Evolutionary conservation across 2,329 filamentous ascomycete species (phyloP), one percentile per base, ranked within the genome.

Genomic region (Chalaropsis ovoidea): DNA sequence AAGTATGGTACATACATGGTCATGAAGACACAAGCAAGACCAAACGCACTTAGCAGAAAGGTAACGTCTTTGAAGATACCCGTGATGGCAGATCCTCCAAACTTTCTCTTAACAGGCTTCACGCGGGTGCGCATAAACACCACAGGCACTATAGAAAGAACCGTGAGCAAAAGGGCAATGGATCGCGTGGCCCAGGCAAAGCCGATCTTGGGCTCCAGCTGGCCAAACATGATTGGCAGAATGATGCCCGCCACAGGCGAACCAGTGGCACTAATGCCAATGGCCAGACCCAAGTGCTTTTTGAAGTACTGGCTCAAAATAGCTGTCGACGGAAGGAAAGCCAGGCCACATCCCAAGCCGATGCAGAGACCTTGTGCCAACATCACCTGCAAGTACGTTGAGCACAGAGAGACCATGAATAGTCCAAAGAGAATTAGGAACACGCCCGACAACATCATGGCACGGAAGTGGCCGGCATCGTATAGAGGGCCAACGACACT

Each of bases 151-250:
- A 71, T 65, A 47, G 75, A 72, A 24, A 77, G 71, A 0, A 62
- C 76, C 15, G 78, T 73, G 17, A 81, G 72, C 64, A 78, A 69
- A 66, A 80, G 78, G 27, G 73, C 78, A 19, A 80, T 74, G 42
- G 77, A 71, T 7, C 78, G 74, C 3, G 75, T 76, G 5, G 80
- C 75, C 81, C 81, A 84, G 58, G 74, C 74, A 71, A 85, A 86
- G 39, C 82, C 82, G 64, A 85, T 76, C 19, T 71, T 70, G n/a
- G 75, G 74, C 69, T 80, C 76, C 2, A 81, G 74, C 68, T 73
- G 74, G 13, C 72, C 71, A 62, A 79, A 76, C 62, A 76, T 72
- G 62, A 76, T 70, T n/a, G 68, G 72, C 62, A 72, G 72, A 24
- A 72, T 58, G 61, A 80, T 76, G 11, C 79, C 78, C 64, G 73